A percentile compares a stretch with the other conserved stretches of the same genome.
Conservation (phyloP, 768 basidiomycete species). For the Kwoniella bestiolae region DNA sequence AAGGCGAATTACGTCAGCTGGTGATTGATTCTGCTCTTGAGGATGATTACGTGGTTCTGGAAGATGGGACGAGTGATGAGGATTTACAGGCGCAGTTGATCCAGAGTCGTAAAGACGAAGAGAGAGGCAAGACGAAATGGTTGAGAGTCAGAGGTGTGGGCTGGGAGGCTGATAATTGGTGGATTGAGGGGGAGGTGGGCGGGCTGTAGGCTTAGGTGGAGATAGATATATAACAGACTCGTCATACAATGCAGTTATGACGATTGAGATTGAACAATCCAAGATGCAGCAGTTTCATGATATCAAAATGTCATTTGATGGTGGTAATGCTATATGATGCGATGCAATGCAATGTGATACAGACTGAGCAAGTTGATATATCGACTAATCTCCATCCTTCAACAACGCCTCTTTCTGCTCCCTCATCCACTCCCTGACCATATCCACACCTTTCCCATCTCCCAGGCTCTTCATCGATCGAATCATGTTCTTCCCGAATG, state of each 20-base stretch:
- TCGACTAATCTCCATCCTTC: background rate
- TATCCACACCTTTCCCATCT: constrained; percentile 62
- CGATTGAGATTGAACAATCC: too few species aligned
- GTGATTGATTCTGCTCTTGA: constrained; percentile 68
- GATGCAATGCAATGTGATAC: too few species aligned
- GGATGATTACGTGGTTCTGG: constrained; percentile 34
- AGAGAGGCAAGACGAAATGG: constrained; percentile 33
- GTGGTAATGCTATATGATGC: too few species aligned
- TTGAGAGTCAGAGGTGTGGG: constrained; percentile 46
- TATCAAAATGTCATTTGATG: too few species aligned
- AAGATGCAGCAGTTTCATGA: too few species aligned
- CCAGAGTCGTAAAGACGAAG: background rate
- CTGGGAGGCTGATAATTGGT: constrained; percentile 58
- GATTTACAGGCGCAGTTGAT: background rate
- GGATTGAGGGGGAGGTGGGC: constrained; percentile 56
- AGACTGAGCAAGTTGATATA: too few species aligned
- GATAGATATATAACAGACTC: too few species aligned
- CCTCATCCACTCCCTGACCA: constrained; percentile 38
- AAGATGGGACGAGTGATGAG: constrained; percentile 3
- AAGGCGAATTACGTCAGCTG: constrained; percentile 73
- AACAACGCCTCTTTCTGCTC: constrained; percentile 13
- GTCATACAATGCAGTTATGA: too few species aligned
- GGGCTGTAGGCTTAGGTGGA: too few species aligned
- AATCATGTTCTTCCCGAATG: constrained; percentile 75
- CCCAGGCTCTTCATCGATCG: constrained; percentile 66